Evolutionary conservation across 139 green algal species (phyloP).

Genomic region (Spirogloea muscicola): DNA sequence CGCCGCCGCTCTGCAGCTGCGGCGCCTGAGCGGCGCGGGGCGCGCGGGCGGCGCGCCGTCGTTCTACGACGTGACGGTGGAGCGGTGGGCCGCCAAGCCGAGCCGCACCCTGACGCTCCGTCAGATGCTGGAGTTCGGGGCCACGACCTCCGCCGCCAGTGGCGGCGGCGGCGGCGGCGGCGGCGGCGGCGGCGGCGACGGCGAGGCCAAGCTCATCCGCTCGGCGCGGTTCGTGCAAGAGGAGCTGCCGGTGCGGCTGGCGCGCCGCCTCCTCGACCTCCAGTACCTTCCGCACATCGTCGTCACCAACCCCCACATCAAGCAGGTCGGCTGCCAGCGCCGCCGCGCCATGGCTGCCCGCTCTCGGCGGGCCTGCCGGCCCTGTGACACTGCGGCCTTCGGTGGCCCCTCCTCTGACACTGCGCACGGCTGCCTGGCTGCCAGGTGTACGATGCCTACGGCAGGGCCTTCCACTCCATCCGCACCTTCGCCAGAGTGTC

Average conservation of each 20-base stretch:
- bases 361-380: no score
- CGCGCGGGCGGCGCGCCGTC: background rate
- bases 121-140: constrained; percentile 71
- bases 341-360: no score
- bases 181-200: constrained; percentile 53
- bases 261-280: constrained; percentile 78
- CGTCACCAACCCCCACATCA: constrained; percentile 88
- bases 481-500: background rate
- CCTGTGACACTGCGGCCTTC: no score
- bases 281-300: constrained; percentile 85
- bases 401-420: no score
- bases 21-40: background rate
- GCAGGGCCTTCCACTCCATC: constrained; percentile 62
- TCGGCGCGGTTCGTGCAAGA: constrained; percentile 52
- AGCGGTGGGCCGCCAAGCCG: constrained; percentile 17
- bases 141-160: background rate
- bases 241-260: constrained; percentile 78
- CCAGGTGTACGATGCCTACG: constrained; percentile 82
- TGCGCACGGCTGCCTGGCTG: no score
- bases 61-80: constrained; percentile 43
- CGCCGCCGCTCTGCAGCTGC: no score
- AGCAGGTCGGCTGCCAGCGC: no score
- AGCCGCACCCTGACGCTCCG: constrained; percentile 4
- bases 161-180: constrained; percentile 47
- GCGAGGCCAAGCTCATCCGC: constrained; percentile 52